A percentile compares a stretch with the other conserved stretches of the same genome.
Evolutionary conservation across 2,329 filamentous ascomycete genomes (phyloP).

Genomic region (Claviceps sp.): DNA sequence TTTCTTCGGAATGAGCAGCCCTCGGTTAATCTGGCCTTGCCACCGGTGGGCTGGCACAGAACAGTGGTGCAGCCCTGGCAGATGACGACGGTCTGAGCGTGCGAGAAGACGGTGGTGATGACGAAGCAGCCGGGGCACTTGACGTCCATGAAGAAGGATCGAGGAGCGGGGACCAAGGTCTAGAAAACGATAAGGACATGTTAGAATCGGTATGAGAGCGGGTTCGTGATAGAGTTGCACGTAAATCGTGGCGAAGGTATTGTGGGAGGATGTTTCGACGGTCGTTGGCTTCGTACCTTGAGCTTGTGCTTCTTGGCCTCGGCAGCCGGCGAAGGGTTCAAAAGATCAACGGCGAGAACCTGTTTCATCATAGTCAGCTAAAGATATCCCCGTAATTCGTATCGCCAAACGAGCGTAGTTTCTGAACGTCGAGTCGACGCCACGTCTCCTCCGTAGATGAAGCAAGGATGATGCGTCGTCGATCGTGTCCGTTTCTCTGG

Average conservation of each 20-base stretch:
- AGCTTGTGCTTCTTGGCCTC: slow-evolving; percentile 99
- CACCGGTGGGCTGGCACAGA: slow-evolving; percentile 98
- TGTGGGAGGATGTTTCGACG: slow-evolving; percentile 4
- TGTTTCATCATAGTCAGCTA: slow-evolving; percentile 40
- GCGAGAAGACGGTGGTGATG: slow-evolving; percentile 99
- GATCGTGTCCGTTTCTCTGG: neutral
- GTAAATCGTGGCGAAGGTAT: slow-evolving; percentile 7
- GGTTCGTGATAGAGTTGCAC: neutral
- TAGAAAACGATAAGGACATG: slow-evolving; percentile 21
- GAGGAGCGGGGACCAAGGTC: slow-evolving; percentile 88
- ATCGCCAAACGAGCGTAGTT: neutral
- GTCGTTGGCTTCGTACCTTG: slow-evolving; percentile 54
- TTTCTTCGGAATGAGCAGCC: slow-evolving; percentile 99
- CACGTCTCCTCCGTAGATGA: slow-evolving; percentile 6
- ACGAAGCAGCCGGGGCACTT: slow-evolving; percentile 99
- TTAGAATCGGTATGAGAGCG: neutral
- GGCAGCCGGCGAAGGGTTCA: slow-evolving; percentile 95
- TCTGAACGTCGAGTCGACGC: slow-evolving; percentile 7
- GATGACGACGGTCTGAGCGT: slow-evolving; percentile 99
- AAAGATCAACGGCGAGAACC: slow-evolving; percentile 99
- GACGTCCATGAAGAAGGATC: slow-evolving; percentile 99
- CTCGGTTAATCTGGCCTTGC: slow-evolving; percentile 97
- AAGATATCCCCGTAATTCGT: neutral
- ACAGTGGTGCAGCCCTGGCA: slow-evolving; percentile 99
- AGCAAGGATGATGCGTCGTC: slow-evolving; percentile 10